Conservation (phyloP, 2,329 filamentous ascomycete species). For the Trichophyton schoenleinii region DNA sequence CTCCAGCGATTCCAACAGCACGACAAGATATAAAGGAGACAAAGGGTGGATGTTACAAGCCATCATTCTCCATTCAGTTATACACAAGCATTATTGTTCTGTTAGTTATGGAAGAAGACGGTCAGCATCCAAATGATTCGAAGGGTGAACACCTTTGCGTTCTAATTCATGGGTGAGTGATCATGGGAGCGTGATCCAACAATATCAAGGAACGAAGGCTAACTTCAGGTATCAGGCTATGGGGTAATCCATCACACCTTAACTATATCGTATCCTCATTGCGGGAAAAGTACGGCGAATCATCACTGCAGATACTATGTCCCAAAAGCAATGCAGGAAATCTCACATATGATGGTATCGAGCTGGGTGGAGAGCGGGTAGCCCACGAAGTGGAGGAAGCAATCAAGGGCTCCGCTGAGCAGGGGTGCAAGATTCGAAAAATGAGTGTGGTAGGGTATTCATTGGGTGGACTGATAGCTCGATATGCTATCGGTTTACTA, state of each 20-base stretch:
- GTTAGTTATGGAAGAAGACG: not conserved
- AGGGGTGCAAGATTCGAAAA: conserved; percentile 62
- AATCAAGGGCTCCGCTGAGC: conserved; percentile 40
- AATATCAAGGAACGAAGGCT: not conserved
- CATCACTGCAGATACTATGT: conserved; percentile 42
- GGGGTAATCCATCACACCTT: conserved; percentile 50
- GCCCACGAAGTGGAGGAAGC: conserved; percentile 51
- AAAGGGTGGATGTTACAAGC: not conserved
- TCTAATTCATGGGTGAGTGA: conserved; percentile 47
- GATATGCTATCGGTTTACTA: conserved; percentile 76
- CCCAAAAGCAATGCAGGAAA: conserved; percentile 45
- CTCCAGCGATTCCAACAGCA: not conserved
- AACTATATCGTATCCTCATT: conserved; percentile 42
- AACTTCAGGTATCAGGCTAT: conserved; percentile 35
- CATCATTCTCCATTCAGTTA: not conserved
- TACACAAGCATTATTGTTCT: not conserved
- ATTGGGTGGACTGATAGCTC: conserved; percentile 70
- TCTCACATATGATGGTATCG: conserved; percentile 54
- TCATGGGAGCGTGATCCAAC: not conserved
- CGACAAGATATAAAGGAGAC: not conserved
- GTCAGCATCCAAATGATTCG: not conserved
- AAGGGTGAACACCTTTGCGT: conserved; percentile 45
- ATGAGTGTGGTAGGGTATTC: conserved; percentile 85
- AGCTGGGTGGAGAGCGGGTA: conserved; percentile 55
- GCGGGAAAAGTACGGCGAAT: conserved; percentile 36